Evolutionary conservation across 441 rosid species (phyloP).

Genomic region (Populus tomentosa): DNA sequence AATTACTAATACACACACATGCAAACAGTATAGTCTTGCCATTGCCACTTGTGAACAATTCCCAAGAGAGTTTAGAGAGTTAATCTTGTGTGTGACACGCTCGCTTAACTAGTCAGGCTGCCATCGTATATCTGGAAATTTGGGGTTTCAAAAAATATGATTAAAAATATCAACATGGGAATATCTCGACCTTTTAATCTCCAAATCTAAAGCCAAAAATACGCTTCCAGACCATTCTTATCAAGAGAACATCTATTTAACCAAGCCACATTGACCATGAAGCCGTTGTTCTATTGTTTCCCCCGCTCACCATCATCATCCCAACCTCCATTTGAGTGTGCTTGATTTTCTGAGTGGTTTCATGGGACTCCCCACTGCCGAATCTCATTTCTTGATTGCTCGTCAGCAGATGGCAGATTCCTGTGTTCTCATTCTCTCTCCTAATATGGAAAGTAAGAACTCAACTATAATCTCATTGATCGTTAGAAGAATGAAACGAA

Average conservation of each 20-base stretch:
- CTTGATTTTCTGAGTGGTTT: constrained; percentile 26
- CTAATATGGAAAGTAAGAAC: constrained; percentile 19
- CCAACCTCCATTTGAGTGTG: constrained; percentile 32
- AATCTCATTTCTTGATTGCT: constrained; percentile 31
- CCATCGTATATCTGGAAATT: no score
- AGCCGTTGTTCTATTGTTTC: constrained; percentile 19
- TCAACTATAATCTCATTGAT: constrained; percentile 3
- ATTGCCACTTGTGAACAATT: no score
- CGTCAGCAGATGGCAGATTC: constrained; percentile 36
- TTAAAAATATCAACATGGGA: no score
- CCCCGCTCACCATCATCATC: constrained; percentile 23
- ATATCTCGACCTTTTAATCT: not conserved
- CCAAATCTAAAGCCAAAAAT: not conserved
- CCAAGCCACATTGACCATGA: not conserved
- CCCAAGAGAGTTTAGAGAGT: no score
- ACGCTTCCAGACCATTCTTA: not conserved
- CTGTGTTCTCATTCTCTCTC: constrained; percentile 17
- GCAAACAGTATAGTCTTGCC: no score
- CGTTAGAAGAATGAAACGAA: not conserved
- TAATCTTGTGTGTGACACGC: no score
- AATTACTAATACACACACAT: no score
- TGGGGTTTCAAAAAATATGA: no score
- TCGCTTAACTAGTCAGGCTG: no score
- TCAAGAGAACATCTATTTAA: not conserved
- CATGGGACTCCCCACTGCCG: constrained; percentile 25